Percentiles rank a stretch among this genome's conserved stretches.
These are phyloP conservation scores for Daldinia sp. DNA, from an alignment of 2,329 filamentous ascomycete genomes.

Conservation along the genomic window DNA sequence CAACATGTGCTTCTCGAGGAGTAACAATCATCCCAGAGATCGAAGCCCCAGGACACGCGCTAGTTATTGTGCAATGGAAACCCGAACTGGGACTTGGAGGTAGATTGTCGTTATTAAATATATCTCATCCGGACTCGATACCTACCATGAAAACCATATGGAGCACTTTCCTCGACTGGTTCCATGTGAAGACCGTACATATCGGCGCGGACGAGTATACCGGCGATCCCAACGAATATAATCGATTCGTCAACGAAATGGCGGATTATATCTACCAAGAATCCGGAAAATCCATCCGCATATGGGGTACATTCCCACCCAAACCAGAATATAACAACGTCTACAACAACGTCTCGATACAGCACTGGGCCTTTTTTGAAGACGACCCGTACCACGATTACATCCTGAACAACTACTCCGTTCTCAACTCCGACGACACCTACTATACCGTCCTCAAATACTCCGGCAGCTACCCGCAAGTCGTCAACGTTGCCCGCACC, in stretches of 20 bases:
- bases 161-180: conserved; percentile 67
- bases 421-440: conserved; percentile 66
- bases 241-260: conserved; percentile 65
- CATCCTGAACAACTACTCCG: conserved; percentile 59
- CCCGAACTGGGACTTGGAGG: conserved; percentile 63
- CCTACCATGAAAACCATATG: conserved; percentile 66
- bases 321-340: conserved; percentile 55
- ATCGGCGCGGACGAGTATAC: conserved; percentile 69
- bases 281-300: conserved; percentile 61
- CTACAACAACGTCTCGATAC: conserved; percentile 60
- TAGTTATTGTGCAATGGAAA: conserved; percentile 70
- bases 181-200: conserved; percentile 66
- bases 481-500: conserved; percentile 60
- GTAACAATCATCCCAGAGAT: conserved; percentile 71
- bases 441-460: conserved; percentile 65
- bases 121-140: conserved; percentile 66
- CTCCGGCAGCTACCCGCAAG: conserved; percentile 59
- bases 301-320: conserved; percentile 69
- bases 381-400: conserved; percentile 61
- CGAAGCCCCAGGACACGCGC: conserved; percentile 68
- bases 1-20: conserved; percentile 64
- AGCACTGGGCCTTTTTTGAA: conserved; percentile 68
- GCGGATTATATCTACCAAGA: conserved; percentile 57
- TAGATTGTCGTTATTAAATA: conserved; percentile 65
- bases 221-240: conserved; percentile 61